Base-by-base conservation (phyloP, 2,329 filamentous ascomycete genomes). In the Monilinia fructicola region DNA sequence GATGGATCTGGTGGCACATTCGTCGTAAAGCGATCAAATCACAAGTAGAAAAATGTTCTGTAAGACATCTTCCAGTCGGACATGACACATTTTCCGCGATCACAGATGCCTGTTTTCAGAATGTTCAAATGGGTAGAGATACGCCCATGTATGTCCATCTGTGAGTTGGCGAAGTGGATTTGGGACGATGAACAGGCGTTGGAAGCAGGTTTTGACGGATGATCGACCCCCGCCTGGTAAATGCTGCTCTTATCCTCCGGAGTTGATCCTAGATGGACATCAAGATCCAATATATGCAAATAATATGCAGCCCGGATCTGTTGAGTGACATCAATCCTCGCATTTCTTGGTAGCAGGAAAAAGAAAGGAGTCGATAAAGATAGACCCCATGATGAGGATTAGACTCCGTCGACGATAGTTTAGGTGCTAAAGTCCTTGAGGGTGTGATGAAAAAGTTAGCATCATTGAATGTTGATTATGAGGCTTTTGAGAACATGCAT, bases 251-350 rank as follows among this genome's bases (percentile, higher is more conserved):
- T 62, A 58, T 61, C 66, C 60, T 48, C 44, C 64, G 38, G 54
- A 46, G 46, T 56, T 66, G 62, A 70, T 69, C 71, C 71, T 68
- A 56, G 71, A 50, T 65, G 69, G 67, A 65, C 64, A 72, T 73
- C 69, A 66, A 69, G 69, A 72, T 73, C 71, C 70, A 73, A 71
- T 74, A 73, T 70, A 72, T 73, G 70, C 70, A 73, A 64, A 72
- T 66, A 69, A 70, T 69, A 69, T 65, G 59, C 56, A 67, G 64
- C 67, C 66, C 38, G 50, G 59, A 54, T 65, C 35, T 63, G 52
- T 70, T 67, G 69, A 71, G 66, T 63, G 69, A 72, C 69, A 60
- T 56, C 61, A 63, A 65, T 65, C 42, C 31, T 50, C 54, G 54
- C 54, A 65, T 52, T 53, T 59, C 54, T 60, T 53, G 48, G 58